A percentile compares a stretch with the other conserved stretches of the same genome.
Evolutionary conservation across 1,284 basidiomycete species (phyloP).

Genomic region (Trametes sp.): DNA sequence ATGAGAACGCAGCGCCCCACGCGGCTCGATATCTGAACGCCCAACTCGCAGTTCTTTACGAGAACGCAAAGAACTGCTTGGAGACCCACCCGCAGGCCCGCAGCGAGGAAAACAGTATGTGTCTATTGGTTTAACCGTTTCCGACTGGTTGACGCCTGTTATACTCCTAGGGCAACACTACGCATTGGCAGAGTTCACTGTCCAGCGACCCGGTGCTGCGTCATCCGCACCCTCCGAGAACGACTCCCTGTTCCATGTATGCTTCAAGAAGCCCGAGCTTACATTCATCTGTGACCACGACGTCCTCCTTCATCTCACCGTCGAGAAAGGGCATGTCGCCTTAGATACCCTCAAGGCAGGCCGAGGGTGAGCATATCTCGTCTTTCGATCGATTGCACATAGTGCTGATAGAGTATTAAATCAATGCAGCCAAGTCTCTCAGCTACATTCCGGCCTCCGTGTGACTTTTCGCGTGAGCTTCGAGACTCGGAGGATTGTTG

Average conservation of each 20-base stretch:
- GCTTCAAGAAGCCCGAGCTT: conserved; percentile 34
- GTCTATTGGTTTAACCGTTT: no score
- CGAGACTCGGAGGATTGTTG: conserved; percentile 26
- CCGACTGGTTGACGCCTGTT: not conserved
- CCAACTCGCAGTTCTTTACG: conserved; percentile 39
- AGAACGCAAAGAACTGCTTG: conserved; percentile 38
- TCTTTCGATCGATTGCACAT: no score
- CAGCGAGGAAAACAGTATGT: conserved; percentile 21
- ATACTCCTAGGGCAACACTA: conserved; percentile 21
- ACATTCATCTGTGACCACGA: conserved; percentile 42
- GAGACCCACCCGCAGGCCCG: conserved; percentile 29
- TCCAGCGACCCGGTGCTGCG: conserved; percentile 11
- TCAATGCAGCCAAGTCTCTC: conserved; percentile 8
- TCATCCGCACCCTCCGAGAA: not conserved
- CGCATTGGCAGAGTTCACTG: conserved; percentile 26
- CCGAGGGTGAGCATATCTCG: not conserved
- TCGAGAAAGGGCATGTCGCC: conserved; percentile 32
- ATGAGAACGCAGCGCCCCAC: conserved; percentile 41
- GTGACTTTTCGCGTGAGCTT: conserved; percentile 36
- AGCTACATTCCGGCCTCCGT: conserved; percentile 14
- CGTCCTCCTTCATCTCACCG: conserved; percentile 33
- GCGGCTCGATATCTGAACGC: conserved; percentile 43
- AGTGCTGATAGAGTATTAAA: not conserved
- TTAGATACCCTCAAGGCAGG: conserved; percentile 5
- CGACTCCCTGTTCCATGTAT: conserved; percentile 32